A percentile compares a stretch with the other conserved stretches of the same genome.
These are phyloP conservation scores for Aspergillus glaucus DNA, from an alignment of 2,329 filamentous ascomycete genomes.

Conservation along the genomic window DNA sequence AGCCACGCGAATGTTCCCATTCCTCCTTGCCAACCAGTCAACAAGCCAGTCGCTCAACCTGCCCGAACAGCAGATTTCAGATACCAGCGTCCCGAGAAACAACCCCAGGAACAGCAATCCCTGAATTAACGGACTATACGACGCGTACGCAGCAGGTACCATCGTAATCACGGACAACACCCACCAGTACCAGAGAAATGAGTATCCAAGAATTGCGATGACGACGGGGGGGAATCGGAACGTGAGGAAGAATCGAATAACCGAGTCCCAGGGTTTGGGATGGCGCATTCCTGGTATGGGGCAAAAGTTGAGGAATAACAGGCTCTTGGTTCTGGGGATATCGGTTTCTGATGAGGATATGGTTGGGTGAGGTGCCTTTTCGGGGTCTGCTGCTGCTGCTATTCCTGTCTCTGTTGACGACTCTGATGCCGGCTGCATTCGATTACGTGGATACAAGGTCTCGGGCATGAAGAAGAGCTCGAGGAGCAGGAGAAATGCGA, in stretches of 20 bases:
- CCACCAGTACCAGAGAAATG: slow-evolving; percentile 55
- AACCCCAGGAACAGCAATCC: slow-evolving; percentile 51
- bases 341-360: slow-evolving; percentile 4
- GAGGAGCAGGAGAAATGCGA: slow-evolving; percentile 42
- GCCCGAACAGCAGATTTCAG: slow-evolving; percentile 49
- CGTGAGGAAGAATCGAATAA: slow-evolving; percentile 42
- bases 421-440: slow-evolving; percentile 28
- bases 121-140: slow-evolving; percentile 45
- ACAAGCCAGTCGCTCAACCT: slow-evolving; percentile 49
- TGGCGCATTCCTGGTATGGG: slow-evolving; percentile 48
- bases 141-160: slow-evolving; percentile 47
- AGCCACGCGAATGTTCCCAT: slow-evolving; percentile 39
- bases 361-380: not conserved
- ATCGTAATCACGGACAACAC: slow-evolving; percentile 48
- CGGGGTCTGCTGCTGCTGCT: not conserved
- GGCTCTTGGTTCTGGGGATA: slow-evolving; percentile 35
- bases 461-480: slow-evolving; percentile 50
- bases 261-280: slow-evolving; percentile 43
- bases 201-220: slow-evolving; percentile 45
- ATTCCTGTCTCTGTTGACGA: slow-evolving; percentile 21
- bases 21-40: slow-evolving; percentile 39
- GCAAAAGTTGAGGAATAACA: slow-evolving; percentile 41
- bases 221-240: slow-evolving; percentile 44
- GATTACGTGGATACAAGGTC: slow-evolving; percentile 50
- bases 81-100: slow-evolving; percentile 47